Percentiles rank a stretch among this genome's conserved stretches.
phyloP scores from a whole-genome alignment of 139 green algal species.

The Diplosphaera chodatii region DNA sequence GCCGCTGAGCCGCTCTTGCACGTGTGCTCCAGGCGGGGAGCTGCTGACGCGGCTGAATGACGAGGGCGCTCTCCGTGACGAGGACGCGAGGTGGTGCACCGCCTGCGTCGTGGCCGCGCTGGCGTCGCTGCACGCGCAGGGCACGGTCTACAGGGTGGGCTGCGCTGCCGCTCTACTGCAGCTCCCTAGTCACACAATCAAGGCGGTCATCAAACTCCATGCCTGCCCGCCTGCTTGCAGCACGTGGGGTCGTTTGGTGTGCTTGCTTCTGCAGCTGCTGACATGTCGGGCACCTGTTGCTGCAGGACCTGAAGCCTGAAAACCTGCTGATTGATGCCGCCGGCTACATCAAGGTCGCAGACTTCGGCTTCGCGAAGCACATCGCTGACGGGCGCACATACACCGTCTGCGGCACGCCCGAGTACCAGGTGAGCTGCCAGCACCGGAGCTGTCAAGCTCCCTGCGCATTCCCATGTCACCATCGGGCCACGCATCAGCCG shows the following conservation, averaged over 20 bases:
- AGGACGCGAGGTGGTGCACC: constrained; percentile 62
- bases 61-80: constrained; percentile 48
- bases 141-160: constrained; percentile 59
- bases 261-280: too few species aligned
- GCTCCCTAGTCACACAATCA: too few species aligned
- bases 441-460: too few species aligned
- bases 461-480: too few species aligned
- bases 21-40: constrained; percentile 46
- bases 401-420: constrained; percentile 80
- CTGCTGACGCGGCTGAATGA: constrained; percentile 71
- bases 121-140: constrained; percentile 60
- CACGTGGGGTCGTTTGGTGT: too few species aligned
- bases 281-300: too few species aligned
- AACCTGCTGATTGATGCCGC: constrained; percentile 74
- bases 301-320: constrained; percentile 72
- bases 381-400: constrained; percentile 62
- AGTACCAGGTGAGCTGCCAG: constrained; percentile 79
- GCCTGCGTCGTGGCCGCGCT: constrained; percentile 67
- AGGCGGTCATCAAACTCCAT: too few species aligned
- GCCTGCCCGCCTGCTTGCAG: too few species aligned
- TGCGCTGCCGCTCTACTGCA: too few species aligned
- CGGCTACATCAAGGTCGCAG: constrained; percentile 76
- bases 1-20: neutral
- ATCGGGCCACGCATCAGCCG: too few species aligned
- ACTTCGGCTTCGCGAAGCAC: constrained; percentile 81